Conservation (phyloP, 441 rosid species). For the Gossypium davidsonii region DNA sequence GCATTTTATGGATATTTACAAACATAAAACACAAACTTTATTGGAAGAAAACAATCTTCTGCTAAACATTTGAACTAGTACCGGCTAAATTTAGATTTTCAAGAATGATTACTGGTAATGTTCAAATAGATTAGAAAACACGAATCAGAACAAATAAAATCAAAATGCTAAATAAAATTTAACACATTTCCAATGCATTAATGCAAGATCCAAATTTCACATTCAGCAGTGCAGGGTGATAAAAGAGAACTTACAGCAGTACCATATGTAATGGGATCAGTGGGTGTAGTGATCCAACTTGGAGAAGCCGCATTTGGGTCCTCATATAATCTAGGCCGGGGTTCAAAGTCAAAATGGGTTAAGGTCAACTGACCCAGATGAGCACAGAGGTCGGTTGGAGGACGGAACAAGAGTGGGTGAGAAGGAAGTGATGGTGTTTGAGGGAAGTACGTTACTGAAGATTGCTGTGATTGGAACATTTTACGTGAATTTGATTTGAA, state of each 20-base stretch:
- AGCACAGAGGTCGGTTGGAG: conserved; percentile 12
- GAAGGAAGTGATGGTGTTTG: conserved; percentile 3
- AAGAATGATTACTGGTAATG: not conserved
- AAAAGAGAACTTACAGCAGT: conserved; percentile 16
- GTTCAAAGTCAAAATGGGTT: not conserved
- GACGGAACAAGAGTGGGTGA: conserved; percentile 10
- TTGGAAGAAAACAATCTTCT: not conserved
- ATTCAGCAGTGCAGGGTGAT: not conserved
- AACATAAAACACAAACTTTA: not conserved
- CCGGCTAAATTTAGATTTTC: not conserved
- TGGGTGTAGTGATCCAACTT: conserved; percentile 9
- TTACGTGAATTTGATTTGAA: not conserved
- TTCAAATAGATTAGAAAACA: not conserved
- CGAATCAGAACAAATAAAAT: not conserved
- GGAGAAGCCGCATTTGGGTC: conserved; percentile 17
- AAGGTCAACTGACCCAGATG: not conserved
- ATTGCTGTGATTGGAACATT: conserved; percentile 15
- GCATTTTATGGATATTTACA: not conserved
- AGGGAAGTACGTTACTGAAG: conserved; percentile 10
- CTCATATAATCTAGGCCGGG: not conserved
- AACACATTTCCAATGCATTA: not conserved
- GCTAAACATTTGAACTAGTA: not conserved
- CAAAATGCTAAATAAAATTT: not conserved
- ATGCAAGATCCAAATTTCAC: not conserved
- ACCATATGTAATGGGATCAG: conserved; percentile 8